phyloP scores from a whole-genome alignment of 2,329 filamentous ascomycete species.

The Alternaria gaisen region DNA sequence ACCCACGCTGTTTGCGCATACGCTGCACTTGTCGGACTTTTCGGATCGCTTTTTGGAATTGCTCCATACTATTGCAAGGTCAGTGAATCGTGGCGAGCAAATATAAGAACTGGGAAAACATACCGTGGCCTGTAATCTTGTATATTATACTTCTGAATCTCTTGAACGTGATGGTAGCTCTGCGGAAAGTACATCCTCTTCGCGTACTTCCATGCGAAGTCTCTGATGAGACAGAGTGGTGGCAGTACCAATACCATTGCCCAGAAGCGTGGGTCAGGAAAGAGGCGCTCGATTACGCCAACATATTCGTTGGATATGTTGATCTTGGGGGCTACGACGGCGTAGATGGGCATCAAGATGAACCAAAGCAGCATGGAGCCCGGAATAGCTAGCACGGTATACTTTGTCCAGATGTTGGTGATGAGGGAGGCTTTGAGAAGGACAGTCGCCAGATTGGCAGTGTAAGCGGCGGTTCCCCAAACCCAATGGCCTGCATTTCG shows the following conservation, averaged over 20 bases:
- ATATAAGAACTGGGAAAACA: conserved; percentile 40
- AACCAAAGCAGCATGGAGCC: conserved; percentile 94
- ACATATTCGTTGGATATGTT: conserved; percentile 84
- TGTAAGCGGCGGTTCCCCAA: conserved; percentile 96
- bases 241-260: conserved; percentile 85
- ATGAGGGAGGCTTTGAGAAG: conserved; percentile 94
- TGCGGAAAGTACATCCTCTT: conserved; percentile 98
- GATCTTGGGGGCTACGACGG: conserved; percentile 82
- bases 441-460: conserved; percentile 89
- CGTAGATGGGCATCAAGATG: conserved; percentile 87
- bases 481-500: conserved; percentile 93
- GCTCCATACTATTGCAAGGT: conserved; percentile 78
- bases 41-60: conserved; percentile 99
- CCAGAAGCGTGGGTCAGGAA: conserved; percentile 87
- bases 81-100: background rate
- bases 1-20: conserved; percentile 98
- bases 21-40: conserved; percentile 98
- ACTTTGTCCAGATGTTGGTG: conserved; percentile 99
- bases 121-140: conserved; percentile 97
- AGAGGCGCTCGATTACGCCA: conserved; percentile 82
- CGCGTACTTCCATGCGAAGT: conserved; percentile 96
- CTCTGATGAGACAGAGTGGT: conserved; percentile 81
- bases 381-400: conserved; percentile 92
- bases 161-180: conserved; percentile 97
- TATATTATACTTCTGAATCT: conserved; percentile 99